Base-by-base conservation (phyloP, 2,329 filamentous ascomycete species). In the Endoconidiophora laricicola region DNA sequence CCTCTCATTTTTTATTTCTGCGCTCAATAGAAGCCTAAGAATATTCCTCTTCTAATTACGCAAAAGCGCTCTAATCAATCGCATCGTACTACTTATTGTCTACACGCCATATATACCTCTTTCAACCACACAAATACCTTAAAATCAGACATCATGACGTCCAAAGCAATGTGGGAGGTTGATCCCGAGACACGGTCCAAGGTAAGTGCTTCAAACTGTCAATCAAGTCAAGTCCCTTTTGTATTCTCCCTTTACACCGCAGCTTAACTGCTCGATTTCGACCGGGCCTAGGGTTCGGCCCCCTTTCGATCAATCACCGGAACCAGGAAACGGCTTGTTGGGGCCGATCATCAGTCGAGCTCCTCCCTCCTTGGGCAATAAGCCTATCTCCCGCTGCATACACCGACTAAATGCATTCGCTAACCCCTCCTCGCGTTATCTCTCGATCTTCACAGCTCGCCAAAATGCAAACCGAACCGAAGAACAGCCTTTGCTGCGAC, bases 151-250 rank as follows among this genome's bases (percentile, higher is more conserved):
- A 59, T 57, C 51, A 77, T 79, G 76, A 69, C 76, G 57, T 72
- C 78, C 61, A 90, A 88, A 68, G 77, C 74, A 58, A 90, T 94
- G 83, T 98, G 91, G 91, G 91, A 98, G 70, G 87, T 98, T 57
- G 91, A 98, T 67, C 91, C 91, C 45, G 90, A 96, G 72, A 96
- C 90, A 55, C 79, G 86, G 68, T 86, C 83, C 62, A 96, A 96
- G 79, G 88, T 93, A 69, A 59, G 65, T 53, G 12, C 14, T 38
- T 46, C 1, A 33, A 33, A 10, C 29, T 10, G 29, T 12, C 26
- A 7, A 36, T 23, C n/a, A 33, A 3, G 16, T 29, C 41, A 14
- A 16, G 3, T 39, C 33, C 9, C 16, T 18, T 22, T 10, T n/a
- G 10, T 29, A 18, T 44, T 23, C 16, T 12, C n/a, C 41, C 5